Conservation (phyloP, 73 alveolate species). For the Symbiodinium pilosum region DNA sequence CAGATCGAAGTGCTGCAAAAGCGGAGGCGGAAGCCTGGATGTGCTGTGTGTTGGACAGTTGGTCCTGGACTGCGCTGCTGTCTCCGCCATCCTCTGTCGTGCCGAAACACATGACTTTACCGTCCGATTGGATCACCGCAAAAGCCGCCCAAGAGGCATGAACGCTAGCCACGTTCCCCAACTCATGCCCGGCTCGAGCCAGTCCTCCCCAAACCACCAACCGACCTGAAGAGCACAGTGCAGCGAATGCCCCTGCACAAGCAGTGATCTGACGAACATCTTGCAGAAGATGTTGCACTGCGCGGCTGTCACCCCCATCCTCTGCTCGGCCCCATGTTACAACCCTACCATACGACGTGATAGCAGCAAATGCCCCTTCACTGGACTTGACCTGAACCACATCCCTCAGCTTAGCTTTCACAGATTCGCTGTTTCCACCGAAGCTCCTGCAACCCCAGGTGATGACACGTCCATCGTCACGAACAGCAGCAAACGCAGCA, state of each 20-base stretch:
- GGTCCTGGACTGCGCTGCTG: not conserved
- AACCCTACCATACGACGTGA: not conserved
- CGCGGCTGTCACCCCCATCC: not conserved
- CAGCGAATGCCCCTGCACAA: not conserved
- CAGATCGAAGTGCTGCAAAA: constrained; percentile 4
- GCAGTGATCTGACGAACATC: not conserved
- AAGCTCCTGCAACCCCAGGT: constrained; percentile 9
- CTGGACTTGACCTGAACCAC: not conserved
- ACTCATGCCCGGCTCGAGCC: not conserved
- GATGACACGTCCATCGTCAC: not conserved
- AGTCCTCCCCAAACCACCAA: not conserved
- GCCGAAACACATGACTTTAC: not conserved
- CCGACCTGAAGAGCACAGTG: not conserved
- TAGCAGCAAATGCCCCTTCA: not conserved
- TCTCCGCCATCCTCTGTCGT: not conserved
- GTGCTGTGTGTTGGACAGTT: not conserved
- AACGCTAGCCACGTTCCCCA: not conserved
- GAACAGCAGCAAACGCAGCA: not conserved
- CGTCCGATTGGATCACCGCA: not conserved
- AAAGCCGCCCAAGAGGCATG: constrained; percentile 1
- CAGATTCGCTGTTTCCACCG: not conserved
- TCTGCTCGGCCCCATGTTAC: not conserved
- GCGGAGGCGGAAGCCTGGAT: not conserved
- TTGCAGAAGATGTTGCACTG: not conserved
- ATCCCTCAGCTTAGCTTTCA: not conserved